Evolutionary conservation across 495 filamentous ascomycete genomes (phyloP).

Genomic region (Platismatia glauca): DNA sequence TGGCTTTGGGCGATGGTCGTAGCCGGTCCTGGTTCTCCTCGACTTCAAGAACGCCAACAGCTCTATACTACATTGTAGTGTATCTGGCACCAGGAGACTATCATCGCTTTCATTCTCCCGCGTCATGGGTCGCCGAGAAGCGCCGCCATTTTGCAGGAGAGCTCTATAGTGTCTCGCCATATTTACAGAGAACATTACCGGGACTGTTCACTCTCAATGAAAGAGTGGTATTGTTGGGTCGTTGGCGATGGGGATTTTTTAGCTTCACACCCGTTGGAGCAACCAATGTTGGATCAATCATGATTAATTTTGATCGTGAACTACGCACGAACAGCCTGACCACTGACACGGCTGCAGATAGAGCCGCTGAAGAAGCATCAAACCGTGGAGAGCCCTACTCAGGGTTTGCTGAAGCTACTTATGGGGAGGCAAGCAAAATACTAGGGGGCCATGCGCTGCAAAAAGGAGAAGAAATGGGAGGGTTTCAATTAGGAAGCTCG

Average conservation of each 20-base stretch:
- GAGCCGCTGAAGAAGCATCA: constrained; percentile 67
- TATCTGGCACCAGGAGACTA: constrained; percentile 99
- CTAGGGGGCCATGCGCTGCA: constrained; percentile 75
- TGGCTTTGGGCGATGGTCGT: constrained; percentile 57
- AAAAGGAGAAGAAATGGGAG: constrained; percentile 93
- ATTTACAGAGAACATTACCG: constrained; percentile 81
- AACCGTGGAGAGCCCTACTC: constrained; percentile 68
- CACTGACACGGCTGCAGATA: constrained; percentile 81
- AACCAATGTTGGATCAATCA: constrained; percentile 97
- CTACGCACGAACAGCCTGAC: constrained; percentile 84
- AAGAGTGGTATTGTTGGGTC: constrained; percentile 82
- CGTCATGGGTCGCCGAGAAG: constrained; percentile 85
- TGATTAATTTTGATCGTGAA: constrained; percentile 94
- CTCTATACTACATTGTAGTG: constrained; percentile 90
- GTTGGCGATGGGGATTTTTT: constrained; percentile 98
- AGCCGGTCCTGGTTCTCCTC: constrained; percentile 64
- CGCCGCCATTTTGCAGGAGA: constrained; percentile 95
- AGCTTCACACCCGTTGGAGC: constrained; percentile 91
- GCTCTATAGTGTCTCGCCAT: constrained; percentile 88
- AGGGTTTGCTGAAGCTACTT: constrained; percentile 86
- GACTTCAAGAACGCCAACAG: constrained; percentile 46
- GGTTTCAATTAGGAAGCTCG: constrained; percentile 91
- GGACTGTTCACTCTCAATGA: constrained; percentile 96
- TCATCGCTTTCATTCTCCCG: constrained; percentile 93
- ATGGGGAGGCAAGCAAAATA: constrained; percentile 64